Evolutionary conservation across 225 moss, liverwort and hornwort species (phyloP).

Genomic region (Pseudisothecium myosuroides): DNA sequence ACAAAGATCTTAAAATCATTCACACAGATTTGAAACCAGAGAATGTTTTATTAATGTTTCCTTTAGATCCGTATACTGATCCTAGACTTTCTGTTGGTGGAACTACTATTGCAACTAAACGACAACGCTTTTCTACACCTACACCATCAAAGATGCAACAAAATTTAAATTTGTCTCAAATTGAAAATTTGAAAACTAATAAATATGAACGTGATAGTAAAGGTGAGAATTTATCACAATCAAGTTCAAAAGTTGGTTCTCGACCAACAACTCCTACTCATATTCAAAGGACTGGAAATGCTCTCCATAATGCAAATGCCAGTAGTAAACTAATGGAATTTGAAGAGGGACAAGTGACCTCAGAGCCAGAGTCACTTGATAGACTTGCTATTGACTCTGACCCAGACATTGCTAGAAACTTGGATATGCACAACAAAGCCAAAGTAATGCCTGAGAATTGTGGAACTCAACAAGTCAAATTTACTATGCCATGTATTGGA

Average conservation of each 20-base stretch:
- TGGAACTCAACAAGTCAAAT: neutral
- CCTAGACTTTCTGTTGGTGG: neutral
- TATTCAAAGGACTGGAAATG: neutral
- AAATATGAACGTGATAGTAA: neutral
- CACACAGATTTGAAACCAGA: conserved; percentile 74
- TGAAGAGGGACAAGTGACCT: neutral
- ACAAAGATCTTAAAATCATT: conserved; percentile 66
- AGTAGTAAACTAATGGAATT: neutral
- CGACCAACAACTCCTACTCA: neutral
- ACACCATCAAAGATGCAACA: neutral
- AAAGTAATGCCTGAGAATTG: neutral
- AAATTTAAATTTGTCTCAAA: neutral
- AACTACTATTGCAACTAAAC: neutral
- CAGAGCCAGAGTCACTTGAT: conserved; percentile 4
- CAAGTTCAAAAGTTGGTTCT: neutral
- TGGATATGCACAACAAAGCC: neutral
- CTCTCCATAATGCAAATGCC: neutral
- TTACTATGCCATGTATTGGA: neutral
- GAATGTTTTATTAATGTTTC: conserved; percentile 49
- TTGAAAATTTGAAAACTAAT: neutral
- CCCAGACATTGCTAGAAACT: conserved; percentile 17
- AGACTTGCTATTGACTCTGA: conserved; percentile 31
- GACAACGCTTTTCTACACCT: neutral
- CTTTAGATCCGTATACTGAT: conserved; percentile 13
- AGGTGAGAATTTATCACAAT: neutral